Base-by-base conservation (phyloP, 2,329 filamentous ascomycete genomes). In the Moelleriella libera region DNA sequence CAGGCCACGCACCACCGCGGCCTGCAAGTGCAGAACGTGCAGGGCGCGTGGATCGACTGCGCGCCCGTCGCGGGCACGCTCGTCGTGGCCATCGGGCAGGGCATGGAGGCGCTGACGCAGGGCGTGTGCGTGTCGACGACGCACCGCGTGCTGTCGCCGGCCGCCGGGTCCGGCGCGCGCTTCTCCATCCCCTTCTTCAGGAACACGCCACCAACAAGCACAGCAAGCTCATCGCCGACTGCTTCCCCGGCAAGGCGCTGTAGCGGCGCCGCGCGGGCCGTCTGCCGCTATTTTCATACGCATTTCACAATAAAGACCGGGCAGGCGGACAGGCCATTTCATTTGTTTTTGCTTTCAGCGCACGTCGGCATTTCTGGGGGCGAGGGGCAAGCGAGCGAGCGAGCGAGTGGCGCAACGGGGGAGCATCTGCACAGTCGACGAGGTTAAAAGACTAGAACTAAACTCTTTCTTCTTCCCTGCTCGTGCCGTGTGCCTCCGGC, bases 1-100 rank as follows among this genome's bases (percentile, higher is more conserved):
- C 88, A 94, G 67, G 86, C 85, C 11, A 84, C 78, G 46, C 60
- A 71, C n/a, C 88, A 94, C 62, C 71, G 67, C 30, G 86, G 87
- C 0, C 67, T 94, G 52, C 87, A 94, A 67, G 87, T 87, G 31
- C 88, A 92, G 64, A 94, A 94, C 63, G 74, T 82, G 49, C 63
- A 67, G 34, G 88, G 88, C 32, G 65, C 78, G 51, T 94, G 88
- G 88, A 82, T 94, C 56, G 85, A 90, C 64, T 88, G 82, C 59
- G 80, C 83, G 53, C 88, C 88, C 0, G 71, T 88, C 32, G 68
- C 72, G 21, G 83, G 83, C 2, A 92, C 88, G 44, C 74, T 94
- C 4, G 88, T 94, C 2, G 87, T 94, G 1, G 87, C 86, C 7
- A 88, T 94, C 55, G 88, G 88, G 0, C 88, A 94, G 64, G 88